Evolutionary conservation across 202 grass and related monocot species (phyloP), one percentile per base, ranked within the genome.

Genomic region (Alloteropsis angusta): DNA sequence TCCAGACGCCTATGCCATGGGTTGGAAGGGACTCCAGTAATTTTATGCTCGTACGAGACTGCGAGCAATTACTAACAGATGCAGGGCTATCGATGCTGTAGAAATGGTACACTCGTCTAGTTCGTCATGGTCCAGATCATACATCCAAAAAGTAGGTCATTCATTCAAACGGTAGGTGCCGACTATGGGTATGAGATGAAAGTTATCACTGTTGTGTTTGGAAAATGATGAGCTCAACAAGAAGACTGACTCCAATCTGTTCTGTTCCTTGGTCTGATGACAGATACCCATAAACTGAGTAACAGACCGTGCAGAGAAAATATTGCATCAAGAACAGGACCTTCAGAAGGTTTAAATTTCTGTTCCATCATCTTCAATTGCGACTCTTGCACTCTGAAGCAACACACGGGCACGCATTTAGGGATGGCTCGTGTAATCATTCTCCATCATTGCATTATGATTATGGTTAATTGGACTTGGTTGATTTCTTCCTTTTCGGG

Each of bases 401-500:
- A 21, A 32, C 15, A 32, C 15, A 44, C 42, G 8, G 44, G 72
- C 10, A 71, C 64, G 30, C 41, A 59, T 67, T 18, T 49, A 34
- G 19, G 46, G 76, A 55, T 68, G 38, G 17, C 38, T 80, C 7
- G 13, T 30, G 21, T 42, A 49, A 65, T 60, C 1, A 6, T 23
- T 70, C 28, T 57, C 42, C 49, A 38, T 56, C 53, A 49, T 58
- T 49, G 16, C 74, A 60, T 58, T 43, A 22, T 25, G 42, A 37
- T 17, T 38, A 38, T 19, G 4, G 32, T 35, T 77, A 89, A 66
- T 86, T 83, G 59, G 82, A 89, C 19, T 89, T 79, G 4, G 78
- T 84, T 22, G 85, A 66, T 77, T 90, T 92, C 55, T 65, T 95
- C 81, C 87, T 95, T 72, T 85, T 91, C 3, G 72, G 72, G 17